Evolutionary conservation across 352 stramenopile genomes (phyloP).

Genomic region (Synura sp.): DNA sequence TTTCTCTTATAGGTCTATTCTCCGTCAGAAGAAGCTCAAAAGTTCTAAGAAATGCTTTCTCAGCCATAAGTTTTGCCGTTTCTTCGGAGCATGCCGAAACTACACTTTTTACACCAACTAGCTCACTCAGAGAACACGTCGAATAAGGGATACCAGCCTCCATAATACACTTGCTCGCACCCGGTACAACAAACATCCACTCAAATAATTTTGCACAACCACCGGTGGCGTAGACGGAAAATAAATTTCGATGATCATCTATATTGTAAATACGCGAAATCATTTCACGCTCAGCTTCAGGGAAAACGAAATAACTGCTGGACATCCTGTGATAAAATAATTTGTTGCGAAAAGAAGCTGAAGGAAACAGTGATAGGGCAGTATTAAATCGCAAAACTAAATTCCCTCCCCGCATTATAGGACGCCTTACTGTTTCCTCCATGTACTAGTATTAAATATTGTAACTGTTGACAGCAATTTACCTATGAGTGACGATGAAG

Average conservation of each 20-base stretch:
- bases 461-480: too few species aligned
- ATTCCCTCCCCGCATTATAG: too few species aligned
- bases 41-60: conserved; percentile 44
- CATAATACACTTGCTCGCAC: conserved; percentile 19
- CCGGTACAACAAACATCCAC: conserved; percentile 42
- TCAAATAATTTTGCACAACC: not conserved
- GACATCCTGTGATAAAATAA: too few species aligned
- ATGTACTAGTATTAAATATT: too few species aligned
- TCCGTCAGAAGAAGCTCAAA: conserved; percentile 42
- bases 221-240: conserved; percentile 41
- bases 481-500: too few species aligned
- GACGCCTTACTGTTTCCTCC: too few species aligned
- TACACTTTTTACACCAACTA: not conserved
- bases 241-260: not conserved
- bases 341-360: too few species aligned
- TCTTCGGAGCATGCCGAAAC: not conserved
- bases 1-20: not conserved
- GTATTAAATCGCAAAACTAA: too few species aligned
- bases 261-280: too few species aligned
- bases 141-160: conserved; percentile 39
- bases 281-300: too few species aligned
- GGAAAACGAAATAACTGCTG: too few species aligned
- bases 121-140: not conserved
- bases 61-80: conserved; percentile 45
- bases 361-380: too few species aligned